A percentile compares a stretch with the other conserved stretches of the same genome.
These are phyloP conservation scores for Fusarium concolor DNA, from an alignment of 2,329 filamentous ascomycete genomes.

Conservation along the genomic window DNA sequence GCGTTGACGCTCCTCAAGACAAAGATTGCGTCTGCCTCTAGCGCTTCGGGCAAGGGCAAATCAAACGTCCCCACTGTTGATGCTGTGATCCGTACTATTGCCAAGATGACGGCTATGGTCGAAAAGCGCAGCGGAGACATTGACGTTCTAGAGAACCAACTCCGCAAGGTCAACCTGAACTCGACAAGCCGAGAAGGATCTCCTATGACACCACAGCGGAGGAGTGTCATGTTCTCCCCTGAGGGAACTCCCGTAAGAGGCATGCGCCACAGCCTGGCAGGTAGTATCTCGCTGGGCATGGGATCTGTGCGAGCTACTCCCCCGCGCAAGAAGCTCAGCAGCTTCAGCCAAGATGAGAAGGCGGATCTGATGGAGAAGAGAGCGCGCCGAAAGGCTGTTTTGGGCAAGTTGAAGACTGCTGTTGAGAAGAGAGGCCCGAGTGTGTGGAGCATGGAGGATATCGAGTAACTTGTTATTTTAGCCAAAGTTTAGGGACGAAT, in stretches of 20 bases:
- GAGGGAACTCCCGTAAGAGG: constrained; percentile 57
- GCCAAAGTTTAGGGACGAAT: constrained; percentile 14
- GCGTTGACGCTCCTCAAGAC: constrained; percentile 82
- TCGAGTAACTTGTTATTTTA: constrained; percentile 52
- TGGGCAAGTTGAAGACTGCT: constrained; percentile 62
- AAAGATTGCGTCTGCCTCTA: constrained; percentile 72
- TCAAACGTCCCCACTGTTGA: constrained; percentile 83
- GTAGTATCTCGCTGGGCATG: constrained; percentile 57
- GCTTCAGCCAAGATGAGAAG: constrained; percentile 71
- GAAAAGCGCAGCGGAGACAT: constrained; percentile 93
- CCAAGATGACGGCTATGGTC: constrained; percentile 91
- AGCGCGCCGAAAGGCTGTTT: constrained; percentile 64
- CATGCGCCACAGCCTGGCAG: constrained; percentile 55
- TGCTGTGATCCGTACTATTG: constrained; percentile 89
- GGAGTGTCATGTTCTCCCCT: constrained; percentile 57
- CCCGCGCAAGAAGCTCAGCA: constrained; percentile 71
- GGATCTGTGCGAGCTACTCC: constrained; percentile 57
- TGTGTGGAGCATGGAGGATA: constrained; percentile 63
- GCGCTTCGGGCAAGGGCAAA: constrained; percentile 58
- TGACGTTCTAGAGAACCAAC: constrained; percentile 87
- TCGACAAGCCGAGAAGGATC: constrained; percentile 58
- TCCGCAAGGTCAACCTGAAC: constrained; percentile 75
- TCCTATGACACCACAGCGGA: constrained; percentile 56
- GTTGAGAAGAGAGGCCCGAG: constrained; percentile 63
- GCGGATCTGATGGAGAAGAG: constrained; percentile 64